Base-by-base conservation (phyloP, 805 yeast genomes). In the Metschnikowia matae region DNA sequence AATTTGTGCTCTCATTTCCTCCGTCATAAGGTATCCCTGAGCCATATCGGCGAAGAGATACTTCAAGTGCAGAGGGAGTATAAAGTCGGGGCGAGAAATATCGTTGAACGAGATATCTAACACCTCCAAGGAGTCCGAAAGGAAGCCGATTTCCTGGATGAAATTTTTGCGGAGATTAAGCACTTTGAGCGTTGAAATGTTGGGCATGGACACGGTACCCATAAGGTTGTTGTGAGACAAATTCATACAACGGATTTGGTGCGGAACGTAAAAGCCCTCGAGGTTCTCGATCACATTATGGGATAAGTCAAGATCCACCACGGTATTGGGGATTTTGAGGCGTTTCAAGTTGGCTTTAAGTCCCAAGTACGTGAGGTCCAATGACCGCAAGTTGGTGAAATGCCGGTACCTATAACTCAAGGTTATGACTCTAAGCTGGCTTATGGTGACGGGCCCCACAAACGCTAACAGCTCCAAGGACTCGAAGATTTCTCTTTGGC, bases 21-120 rank as follows among this genome's bases (percentile, higher is more conserved):
- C 52, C 8, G 39, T n/a, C 52, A 49, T 49, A 21, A 49, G 36
- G 21, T 35, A 46, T 3, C 15, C 39, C 32, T 49, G 52, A n/a
- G 46, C 49, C 33, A 49, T 40, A 38, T 49, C 52, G 4, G 50
- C 36, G 18, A 34, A 21, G 8, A 49, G 37, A 18, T 3, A 35
- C 26, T 26, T 33, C 17, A 49, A 38, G 10, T 21, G 14, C 14
- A 11, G 15, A 6, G 52, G 50, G 11, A 49, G 29, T 4, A 8
- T 29, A 15, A 46, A 46, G 29, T 29, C 20, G 11, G 42, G 20
- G 21, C 45, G 17, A 14, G 44, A 39, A n/a, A 49, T 44, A 6
- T 40, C 44, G 36, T 50, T 50, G 44, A 41, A 50, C 7, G 53
- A 50, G 14, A 50, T 47, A n/a, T 51, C 54, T 15, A 51, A 29